Evolutionary conservation across 139 green algal genomes (phyloP).

Genomic region (Closterium sp.): DNA sequence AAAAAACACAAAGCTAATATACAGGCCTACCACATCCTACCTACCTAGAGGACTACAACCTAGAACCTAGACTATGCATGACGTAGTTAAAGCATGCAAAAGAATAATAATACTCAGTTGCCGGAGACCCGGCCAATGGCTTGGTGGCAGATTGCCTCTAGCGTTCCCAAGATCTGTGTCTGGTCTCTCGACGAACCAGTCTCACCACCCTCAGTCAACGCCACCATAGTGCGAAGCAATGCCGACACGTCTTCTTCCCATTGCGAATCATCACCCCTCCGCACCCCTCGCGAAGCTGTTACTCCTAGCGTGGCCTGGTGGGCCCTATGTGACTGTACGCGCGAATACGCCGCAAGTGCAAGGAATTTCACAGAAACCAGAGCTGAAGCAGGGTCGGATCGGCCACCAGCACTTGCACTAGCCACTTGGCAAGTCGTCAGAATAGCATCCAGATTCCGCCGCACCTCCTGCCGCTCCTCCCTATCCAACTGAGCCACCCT

Average conservation of each 20-base stretch:
- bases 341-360: neutral
- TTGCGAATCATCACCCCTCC: neutral
- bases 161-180: neutral
- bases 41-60: too few species aligned
- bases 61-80: too few species aligned
- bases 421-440: neutral
- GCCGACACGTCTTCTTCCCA: neutral
- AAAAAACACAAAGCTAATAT: too few species aligned
- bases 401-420: neutral
- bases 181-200: neutral
- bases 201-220: neutral
- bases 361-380: neutral
- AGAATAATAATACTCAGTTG: neutral
- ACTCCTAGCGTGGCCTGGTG: neutral
- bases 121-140: neutral
- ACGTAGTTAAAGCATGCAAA: too few species aligned
- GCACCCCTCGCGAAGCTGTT: neutral
- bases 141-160: neutral
- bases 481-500: neutral
- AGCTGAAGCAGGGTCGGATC: neutral
- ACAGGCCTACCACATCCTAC: too few species aligned
- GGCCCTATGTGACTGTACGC: neutral
- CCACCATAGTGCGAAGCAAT: neutral
- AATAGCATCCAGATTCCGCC: neutral
- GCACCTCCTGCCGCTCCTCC: neutral